phyloP scores from a whole-genome alignment of 768 basidiomycete species.

The Dioszegia aurantiaca region DNA sequence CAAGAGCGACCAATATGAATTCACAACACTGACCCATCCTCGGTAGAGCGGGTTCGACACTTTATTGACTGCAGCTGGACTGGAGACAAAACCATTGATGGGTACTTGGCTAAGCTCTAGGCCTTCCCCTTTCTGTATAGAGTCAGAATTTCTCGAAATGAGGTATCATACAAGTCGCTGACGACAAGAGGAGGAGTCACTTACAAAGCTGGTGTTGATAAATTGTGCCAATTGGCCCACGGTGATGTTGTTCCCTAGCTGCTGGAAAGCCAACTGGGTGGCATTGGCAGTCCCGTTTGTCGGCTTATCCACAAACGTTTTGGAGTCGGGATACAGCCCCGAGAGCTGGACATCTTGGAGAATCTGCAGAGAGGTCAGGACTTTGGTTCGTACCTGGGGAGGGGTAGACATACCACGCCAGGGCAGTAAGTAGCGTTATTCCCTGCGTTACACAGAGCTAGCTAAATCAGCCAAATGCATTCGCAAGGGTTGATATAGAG shows the following conservation, averaged over 20 bases:
- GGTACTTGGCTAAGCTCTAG: conserved; percentile 68
- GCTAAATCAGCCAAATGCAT: not conserved
- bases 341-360: conserved; percentile 85
- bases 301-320: conserved; percentile 82
- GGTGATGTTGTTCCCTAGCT: conserved; percentile 56
- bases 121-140: conserved; percentile 66
- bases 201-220: conserved; percentile 67
- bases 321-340: conserved; percentile 69
- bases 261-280: conserved; percentile 67
- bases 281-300: conserved; percentile 65
- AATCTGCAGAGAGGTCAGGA: too few species aligned
- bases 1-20: conserved; percentile 79
- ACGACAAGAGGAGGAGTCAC: conserved; percentile 17
- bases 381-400: not conserved
- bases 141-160: not conserved
- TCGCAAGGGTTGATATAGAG: not conserved
- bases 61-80: conserved; percentile 68
- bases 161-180: not conserved
- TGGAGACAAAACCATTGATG: conserved; percentile 63
- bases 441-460: conserved; percentile 45
- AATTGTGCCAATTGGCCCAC: conserved; percentile 67
- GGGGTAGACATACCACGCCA: conserved; percentile 26
- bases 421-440: conserved; percentile 46
- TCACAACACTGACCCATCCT: conserved; percentile 73
- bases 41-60: conserved; percentile 67